Percentiles rank a stretch among this genome's conserved stretches.
phyloP scores from a whole-genome alignment of 805 yeast genomes.

The Yamadazyma tumulicola region DNA sequence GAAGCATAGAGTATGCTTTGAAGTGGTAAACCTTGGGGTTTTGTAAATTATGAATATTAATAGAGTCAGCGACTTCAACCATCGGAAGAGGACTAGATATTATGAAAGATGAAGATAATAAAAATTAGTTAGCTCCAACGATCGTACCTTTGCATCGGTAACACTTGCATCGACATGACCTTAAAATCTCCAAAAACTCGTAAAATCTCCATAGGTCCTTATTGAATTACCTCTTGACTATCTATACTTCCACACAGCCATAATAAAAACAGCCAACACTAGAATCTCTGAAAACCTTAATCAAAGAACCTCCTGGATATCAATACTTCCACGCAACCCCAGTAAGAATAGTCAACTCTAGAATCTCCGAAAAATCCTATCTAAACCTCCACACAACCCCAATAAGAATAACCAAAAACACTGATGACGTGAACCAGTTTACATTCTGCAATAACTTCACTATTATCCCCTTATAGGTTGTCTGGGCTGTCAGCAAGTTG shows the following conservation, averaged over 20 bases:
- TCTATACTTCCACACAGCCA: too few relatives aligned
- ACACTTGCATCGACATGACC: too few relatives aligned
- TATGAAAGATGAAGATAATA: too few relatives aligned
- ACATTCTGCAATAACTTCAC: not conserved
- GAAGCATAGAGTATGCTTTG: not conserved
- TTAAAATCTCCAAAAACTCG: too few relatives aligned
- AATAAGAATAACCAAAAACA: not conserved
- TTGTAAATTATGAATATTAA: too few relatives aligned
- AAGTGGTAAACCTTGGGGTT: not conserved
- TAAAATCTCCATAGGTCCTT: too few relatives aligned
- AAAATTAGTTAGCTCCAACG: too few relatives aligned
- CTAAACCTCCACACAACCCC: not conserved
- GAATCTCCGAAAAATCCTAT: not conserved
- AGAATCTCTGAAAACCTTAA: not conserved
- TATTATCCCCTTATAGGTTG: constrained; percentile 13
- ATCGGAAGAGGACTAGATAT: too few relatives aligned
- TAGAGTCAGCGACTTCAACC: too few relatives aligned
- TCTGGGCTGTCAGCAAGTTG: constrained; percentile 11
- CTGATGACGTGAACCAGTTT: not conserved
- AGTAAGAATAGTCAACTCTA: not conserved
- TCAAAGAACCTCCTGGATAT: constrained; percentile 1
- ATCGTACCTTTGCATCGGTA: too few relatives aligned
- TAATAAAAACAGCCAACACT: not conserved
- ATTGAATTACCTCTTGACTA: too few relatives aligned
- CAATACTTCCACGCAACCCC: not conserved